A percentile compares a stretch with the other conserved stretches of the same genome.
Evolutionary conservation across 2,329 filamentous ascomycete genomes (phyloP).

Genomic region (Trichoderma koningii): DNA sequence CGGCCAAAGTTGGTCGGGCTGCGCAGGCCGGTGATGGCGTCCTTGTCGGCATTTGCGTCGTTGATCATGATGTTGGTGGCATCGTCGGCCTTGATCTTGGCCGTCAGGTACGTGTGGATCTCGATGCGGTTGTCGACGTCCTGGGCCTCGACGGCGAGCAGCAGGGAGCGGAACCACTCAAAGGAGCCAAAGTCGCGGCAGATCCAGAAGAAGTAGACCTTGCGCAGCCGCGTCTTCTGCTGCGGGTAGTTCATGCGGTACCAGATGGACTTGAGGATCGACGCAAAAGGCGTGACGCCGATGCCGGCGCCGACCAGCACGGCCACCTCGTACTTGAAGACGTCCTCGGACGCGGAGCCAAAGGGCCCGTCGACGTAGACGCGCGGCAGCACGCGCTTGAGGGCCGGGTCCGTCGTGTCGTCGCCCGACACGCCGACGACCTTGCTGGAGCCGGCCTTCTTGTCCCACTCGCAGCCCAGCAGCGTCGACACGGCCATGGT

Average conservation of each 20-base stretch:
- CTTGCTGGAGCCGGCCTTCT: slow-evolving; percentile 56
- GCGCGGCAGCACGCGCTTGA: slow-evolving; percentile 73
- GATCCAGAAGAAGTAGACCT: slow-evolving; percentile 93
- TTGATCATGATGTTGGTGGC: slow-evolving; percentile 94
- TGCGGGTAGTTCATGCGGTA: slow-evolving; percentile 89
- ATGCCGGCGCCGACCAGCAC: slow-evolving; percentile 81
- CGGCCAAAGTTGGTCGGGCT: slow-evolving; percentile 83
- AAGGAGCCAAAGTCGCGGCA: slow-evolving; percentile 86
- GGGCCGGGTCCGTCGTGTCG: slow-evolving; percentile 66
- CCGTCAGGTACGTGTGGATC: slow-evolving; percentile 86
- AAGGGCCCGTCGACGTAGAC: slow-evolving; percentile 86
- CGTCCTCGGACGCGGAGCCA: slow-evolving; percentile 81
- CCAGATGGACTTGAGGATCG: slow-evolving; percentile 89
- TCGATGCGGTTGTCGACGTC: slow-evolving; percentile 83
- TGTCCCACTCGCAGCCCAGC: slow-evolving; percentile 74
- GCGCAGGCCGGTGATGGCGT: slow-evolving; percentile 79
- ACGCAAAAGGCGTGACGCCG: slow-evolving; percentile 83
- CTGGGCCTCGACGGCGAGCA: slow-evolving; percentile 83
- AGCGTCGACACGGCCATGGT: slow-evolving; percentile 69
- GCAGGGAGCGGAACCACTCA: slow-evolving; percentile 84
- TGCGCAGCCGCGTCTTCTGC: slow-evolving; percentile 74
- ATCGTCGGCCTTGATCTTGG: slow-evolving; percentile 82
- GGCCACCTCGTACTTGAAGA: slow-evolving; percentile 84
- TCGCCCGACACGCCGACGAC: slow-evolving; percentile 68
- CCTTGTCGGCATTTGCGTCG: slow-evolving; percentile 79